Conservation (phyloP, 805 yeast species). For the Wickerhamiella siamensis region DNA sequence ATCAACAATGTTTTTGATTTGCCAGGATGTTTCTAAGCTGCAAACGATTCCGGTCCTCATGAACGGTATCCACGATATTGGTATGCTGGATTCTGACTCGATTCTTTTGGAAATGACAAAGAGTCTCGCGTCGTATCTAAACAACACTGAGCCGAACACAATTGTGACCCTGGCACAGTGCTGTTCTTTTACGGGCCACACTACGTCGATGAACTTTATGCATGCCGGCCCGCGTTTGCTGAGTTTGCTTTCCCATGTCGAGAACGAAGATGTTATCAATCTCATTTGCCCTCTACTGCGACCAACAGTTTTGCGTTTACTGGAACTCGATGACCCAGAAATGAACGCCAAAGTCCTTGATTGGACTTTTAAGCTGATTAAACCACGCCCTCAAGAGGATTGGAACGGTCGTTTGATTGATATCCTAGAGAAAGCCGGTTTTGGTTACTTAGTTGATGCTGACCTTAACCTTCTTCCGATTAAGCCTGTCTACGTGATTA, state of each 20-base stretch:
- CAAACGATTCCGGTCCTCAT: background rate
- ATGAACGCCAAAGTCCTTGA: slow-evolving; percentile 1
- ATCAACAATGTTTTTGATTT: background rate
- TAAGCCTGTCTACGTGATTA: background rate
- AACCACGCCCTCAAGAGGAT: background rate
- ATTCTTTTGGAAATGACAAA: slow-evolving; percentile 1
- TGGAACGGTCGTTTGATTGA: background rate
- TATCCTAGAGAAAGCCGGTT: background rate
- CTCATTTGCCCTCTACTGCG: slow-evolving; percentile 9
- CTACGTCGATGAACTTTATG: slow-evolving; percentile 5
- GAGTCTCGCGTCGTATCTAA: background rate
- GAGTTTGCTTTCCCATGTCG: slow-evolving; percentile 1
- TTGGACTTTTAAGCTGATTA: slow-evolving; percentile 5
- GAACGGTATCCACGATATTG: background rate
- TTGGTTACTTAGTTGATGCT: background rate
- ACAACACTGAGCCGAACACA: background rate
- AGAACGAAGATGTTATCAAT: slow-evolving; percentile 4
- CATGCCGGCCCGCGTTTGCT: slow-evolving; percentile 5
- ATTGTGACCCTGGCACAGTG: slow-evolving; percentile 3
- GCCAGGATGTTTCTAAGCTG: slow-evolving; percentile 3
- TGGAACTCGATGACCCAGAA: slow-evolving; percentile 3
- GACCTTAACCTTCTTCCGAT: background rate
- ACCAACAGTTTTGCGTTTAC: slow-evolving; percentile 3
- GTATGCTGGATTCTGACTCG: slow-evolving; percentile 2
- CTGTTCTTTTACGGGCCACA: slow-evolving; percentile 2